A percentile compares a stretch with the other conserved stretches of the same genome.
Evolutionary conservation across 257 asterid species (phyloP).

Genomic region (Capsicum baccatum): DNA sequence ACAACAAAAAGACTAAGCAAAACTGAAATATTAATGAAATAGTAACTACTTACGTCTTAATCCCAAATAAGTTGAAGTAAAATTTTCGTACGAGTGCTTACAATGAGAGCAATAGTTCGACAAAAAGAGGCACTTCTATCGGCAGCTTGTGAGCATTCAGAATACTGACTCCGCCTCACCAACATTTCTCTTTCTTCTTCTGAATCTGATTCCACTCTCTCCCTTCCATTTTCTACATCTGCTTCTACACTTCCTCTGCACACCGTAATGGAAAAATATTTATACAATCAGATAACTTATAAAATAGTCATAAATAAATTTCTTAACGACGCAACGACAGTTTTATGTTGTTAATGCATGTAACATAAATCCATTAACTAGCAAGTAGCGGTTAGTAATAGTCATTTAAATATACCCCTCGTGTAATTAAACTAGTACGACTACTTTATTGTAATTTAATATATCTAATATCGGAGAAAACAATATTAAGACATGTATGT

Average conservation of each 20-base stretch:
- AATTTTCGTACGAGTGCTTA: slow-evolving; percentile 39
- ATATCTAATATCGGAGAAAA: background rate
- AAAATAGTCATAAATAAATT: no score
- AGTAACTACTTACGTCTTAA: background rate
- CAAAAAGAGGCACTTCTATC: slow-evolving; percentile 67
- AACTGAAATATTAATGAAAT: background rate
- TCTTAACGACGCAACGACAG: background rate
- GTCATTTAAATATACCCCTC: background rate
- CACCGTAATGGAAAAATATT: background rate
- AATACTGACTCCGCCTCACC: slow-evolving; percentile 38
- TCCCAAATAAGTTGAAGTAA: background rate
- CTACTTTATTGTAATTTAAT: background rate
- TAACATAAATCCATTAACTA: background rate
- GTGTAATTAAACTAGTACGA: background rate
- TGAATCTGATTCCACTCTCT: slow-evolving; percentile 21
- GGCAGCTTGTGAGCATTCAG: slow-evolving; percentile 48
- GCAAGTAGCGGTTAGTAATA: background rate
- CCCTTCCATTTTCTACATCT: slow-evolving; percentile 38
- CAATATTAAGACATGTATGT: background rate
- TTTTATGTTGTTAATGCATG: background rate
- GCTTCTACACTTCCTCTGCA: slow-evolving; percentile 49
- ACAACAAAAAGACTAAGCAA: background rate
- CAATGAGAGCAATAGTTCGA: slow-evolving; percentile 70
- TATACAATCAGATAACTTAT: background rate
- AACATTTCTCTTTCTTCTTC: slow-evolving; percentile 26